These are phyloP conservation scores for Hericium erinaceus DNA, from an alignment of 768 basidiomycete genomes.

Conservation along the genomic window DNA sequence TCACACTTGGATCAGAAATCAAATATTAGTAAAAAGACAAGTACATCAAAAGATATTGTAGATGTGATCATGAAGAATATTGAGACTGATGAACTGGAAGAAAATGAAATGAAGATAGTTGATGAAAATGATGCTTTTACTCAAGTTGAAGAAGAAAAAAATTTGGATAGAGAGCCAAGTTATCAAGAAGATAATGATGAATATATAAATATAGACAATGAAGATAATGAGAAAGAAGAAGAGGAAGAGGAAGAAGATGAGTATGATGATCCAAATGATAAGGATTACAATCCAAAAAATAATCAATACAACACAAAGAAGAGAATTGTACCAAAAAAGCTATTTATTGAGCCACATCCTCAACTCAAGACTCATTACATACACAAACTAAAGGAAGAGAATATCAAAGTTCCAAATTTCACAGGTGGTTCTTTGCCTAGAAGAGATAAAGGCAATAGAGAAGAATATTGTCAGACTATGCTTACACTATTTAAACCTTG, in stretches of 20 bases:
- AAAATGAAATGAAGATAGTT: not conserved
- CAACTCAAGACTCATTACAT: slow-evolving; percentile 17
- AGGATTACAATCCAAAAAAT: not conserved
- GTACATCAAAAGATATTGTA: too few relatives aligned
- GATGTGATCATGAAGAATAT: too few relatives aligned
- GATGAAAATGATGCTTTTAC: too few relatives aligned
- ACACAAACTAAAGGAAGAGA: not conserved
- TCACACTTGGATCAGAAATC: too few relatives aligned
- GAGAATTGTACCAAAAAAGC: too few relatives aligned
- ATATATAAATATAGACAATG: not conserved
- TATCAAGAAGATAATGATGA: not conserved
- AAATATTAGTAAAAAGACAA: too few relatives aligned
- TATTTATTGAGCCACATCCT: slow-evolving; percentile 15
- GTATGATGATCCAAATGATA: not conserved
- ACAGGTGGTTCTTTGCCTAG: slow-evolving; percentile 21
- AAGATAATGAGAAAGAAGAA: too few relatives aligned
- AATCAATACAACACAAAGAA: not conserved
- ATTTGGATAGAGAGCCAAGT: too few relatives aligned
- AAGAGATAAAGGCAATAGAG: slow-evolving; percentile 15
- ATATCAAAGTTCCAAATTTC: slow-evolving; percentile 22
- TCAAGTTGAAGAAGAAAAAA: too few relatives aligned
- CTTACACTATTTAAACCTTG: slow-evolving; percentile 8
- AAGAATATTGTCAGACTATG: slow-evolving; percentile 14
- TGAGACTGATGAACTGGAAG: too few relatives aligned
- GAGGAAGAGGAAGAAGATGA: not conserved